phyloP scores from a whole-genome alignment of 2,329 filamentous ascomycete species.

The Ilyonectria destructans region DNA sequence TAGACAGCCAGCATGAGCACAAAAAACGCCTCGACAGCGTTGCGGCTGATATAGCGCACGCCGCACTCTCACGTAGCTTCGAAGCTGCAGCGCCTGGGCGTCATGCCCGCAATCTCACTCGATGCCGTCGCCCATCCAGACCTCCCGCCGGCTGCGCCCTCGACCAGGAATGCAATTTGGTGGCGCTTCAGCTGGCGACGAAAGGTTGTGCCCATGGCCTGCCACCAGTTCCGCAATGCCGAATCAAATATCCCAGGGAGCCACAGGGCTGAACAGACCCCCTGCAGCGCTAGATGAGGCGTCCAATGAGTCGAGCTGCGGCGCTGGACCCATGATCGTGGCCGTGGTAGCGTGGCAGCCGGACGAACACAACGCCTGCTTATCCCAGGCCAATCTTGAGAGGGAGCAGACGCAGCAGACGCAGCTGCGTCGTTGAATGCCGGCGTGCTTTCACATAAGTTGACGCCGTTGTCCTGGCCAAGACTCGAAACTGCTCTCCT shows the following conservation, averaged over 20 bases:
- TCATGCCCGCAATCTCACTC: neutral
- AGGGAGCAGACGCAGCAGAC: neutral
- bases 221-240: conserved; percentile 23
- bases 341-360: neutral
- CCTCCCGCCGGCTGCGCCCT: neutral
- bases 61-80: neutral
- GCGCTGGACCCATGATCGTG: neutral
- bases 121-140: neutral
- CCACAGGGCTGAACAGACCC: conserved; percentile 46
- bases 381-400: conserved; percentile 18
- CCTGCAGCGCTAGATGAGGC: neutral
- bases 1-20: neutral
- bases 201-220: conserved; percentile 3
- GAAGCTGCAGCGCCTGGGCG: conserved; percentile 10
- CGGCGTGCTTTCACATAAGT: conserved; percentile 24
- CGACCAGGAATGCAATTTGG: conserved; percentile 40
- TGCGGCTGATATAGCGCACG: neutral
- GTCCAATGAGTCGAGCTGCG: neutral
- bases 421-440: neutral
- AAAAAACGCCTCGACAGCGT: neutral
- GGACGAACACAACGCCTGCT: conserved; percentile 32
- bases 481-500: neutral
- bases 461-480: conserved; percentile 10
- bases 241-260: conserved; percentile 38
- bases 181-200: conserved; percentile 43